These are phyloP conservation scores for Mixia osmundae DNA, from an alignment of 1,284 basidiomycete species.

Conservation along the genomic window DNA sequence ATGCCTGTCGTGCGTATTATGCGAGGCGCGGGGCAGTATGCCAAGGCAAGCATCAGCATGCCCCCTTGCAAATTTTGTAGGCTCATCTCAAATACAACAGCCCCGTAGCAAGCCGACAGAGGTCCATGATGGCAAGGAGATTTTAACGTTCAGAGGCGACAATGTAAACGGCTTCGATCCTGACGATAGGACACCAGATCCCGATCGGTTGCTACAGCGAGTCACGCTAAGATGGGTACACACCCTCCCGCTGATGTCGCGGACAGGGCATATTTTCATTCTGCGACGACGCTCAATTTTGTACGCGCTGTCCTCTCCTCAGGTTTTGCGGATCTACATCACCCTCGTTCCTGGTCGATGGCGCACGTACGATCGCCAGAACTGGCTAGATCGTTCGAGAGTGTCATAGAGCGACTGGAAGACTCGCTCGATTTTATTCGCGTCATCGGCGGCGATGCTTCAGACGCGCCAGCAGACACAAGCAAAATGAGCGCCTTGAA, in stretches of 20 bases:
- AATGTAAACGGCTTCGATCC: conserved; percentile 64
- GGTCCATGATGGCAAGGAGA: conserved; percentile 25
- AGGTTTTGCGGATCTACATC: conserved; percentile 63
- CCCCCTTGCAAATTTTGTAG: conserved; percentile 12
- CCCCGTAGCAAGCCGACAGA: conserved; percentile 74
- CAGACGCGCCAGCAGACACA: conserved; percentile 27
- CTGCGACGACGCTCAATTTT: conserved; percentile 76
- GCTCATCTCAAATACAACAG: conserved; percentile 26
- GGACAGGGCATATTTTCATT: conserved; percentile 79
- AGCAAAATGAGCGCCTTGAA: conserved; percentile 48
- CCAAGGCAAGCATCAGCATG: conserved; percentile 8
- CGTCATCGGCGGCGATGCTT: conserved; percentile 54
- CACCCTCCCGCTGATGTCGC: conserved; percentile 1
- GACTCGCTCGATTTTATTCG: conserved; percentile 83
- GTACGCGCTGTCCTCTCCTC: conserved; percentile 66
- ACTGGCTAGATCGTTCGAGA: conserved; percentile 55
- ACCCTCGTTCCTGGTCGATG: conserved; percentile 79
- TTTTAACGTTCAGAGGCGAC: conserved; percentile 46
- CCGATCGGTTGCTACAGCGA: conserved; percentile 46
- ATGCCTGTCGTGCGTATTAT: conserved; percentile 78
- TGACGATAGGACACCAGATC: conserved; percentile 61
- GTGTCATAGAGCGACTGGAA: conserved; percentile 56
- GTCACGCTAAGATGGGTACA: conserved; percentile 6
- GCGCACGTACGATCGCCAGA: conserved; percentile 64
- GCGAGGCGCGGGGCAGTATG: conserved; percentile 46